Percentiles rank a stretch among this genome's conserved stretches.
These are phyloP conservation scores for Colletotrichum echinochloae DNA, from an alignment of 2,329 filamentous ascomycete genomes.

Conservation along the genomic window DNA sequence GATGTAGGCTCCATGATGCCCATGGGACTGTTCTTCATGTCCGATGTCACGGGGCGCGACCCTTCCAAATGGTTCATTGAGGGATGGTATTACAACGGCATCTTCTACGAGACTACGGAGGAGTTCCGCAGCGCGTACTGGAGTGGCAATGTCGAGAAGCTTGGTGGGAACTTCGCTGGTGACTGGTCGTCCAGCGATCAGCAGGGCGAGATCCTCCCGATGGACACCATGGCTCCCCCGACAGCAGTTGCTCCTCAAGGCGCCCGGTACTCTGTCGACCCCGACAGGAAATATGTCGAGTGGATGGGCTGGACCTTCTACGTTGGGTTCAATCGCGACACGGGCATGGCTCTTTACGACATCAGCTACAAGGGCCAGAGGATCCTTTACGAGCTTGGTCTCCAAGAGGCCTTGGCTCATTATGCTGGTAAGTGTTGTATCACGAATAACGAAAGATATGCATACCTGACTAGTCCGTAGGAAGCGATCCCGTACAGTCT, in stretches of 20 bases:
- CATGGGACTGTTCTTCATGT: slow-evolving; percentile 57
- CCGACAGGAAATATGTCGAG: slow-evolving; percentile 57
- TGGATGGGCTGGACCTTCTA: slow-evolving; percentile 67
- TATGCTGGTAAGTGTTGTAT: slow-evolving; percentile 60
- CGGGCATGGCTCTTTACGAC: slow-evolving; percentile 62
- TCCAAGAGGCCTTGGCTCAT: slow-evolving; percentile 70
- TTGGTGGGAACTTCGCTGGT: slow-evolving; percentile 61
- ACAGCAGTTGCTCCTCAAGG: slow-evolving; percentile 49
- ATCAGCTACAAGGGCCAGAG: slow-evolving; percentile 66
- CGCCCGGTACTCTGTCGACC: slow-evolving; percentile 57
- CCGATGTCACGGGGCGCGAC: slow-evolving; percentile 63
- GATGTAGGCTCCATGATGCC: slow-evolving; percentile 59
- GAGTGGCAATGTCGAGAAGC: slow-evolving; percentile 58
- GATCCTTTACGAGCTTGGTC: slow-evolving; percentile 66
- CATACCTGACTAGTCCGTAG: slow-evolving; percentile 39
- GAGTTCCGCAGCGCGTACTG: slow-evolving; percentile 59
- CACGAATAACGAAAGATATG: slow-evolving; percentile 62
- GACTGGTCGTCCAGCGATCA: slow-evolving; percentile 59
- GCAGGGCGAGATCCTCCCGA: slow-evolving; percentile 49
- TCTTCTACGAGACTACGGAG: slow-evolving; percentile 64
- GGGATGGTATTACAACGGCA: slow-evolving; percentile 66
- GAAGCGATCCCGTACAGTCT: slow-evolving; percentile 64
- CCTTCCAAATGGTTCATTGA: slow-evolving; percentile 62
- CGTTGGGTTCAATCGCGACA: slow-evolving; percentile 61
- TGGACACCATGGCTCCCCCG: slow-evolving; percentile 50